Evolutionary conservation across 495 filamentous ascomycete species (phyloP), one percentile per base, ranked within the genome.

Genomic region (Cladorrhinum samala): DNA sequence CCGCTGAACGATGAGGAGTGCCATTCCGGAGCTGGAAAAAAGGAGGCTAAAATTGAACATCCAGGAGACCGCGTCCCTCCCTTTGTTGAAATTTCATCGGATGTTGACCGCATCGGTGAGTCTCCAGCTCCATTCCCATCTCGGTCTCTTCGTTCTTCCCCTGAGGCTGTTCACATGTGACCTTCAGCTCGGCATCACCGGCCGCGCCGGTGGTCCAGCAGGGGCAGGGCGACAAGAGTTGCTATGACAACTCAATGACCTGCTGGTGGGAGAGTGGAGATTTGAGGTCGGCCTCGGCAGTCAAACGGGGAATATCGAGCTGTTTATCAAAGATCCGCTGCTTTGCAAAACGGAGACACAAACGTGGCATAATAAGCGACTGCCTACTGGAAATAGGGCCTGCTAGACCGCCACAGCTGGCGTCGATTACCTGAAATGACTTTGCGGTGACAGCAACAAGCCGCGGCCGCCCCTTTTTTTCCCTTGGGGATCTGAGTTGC

Each of bases 181-280:
- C 52, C 45, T 44, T 17, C 53, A 50, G 52, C 50, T 20, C 53
- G 53, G 49, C 30, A 51, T 16, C 43, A 30, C 50, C n/a, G 18
- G 21, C 47, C 46, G 54, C 54, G 54, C 52, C 51, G 47, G 40
- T 25, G 20, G 38, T 30, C 54, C 46, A 24, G 41, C 33, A 13
- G 40, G 18, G 23, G 14, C 19, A 39, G 23, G 25, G 5, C 25
- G 40, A 33, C 25, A 40, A 27, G 24, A 40, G 61, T 61, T 58
- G 58, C 55, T 46, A 55, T 56, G 55, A 50, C 61, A 64, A 61
- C 61, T 42, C 25, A 40, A 58, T 51, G 41, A 47, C 40, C 46
- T 58, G 55, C 50, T 57, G 16, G n/a, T 21, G 39, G 17, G 1
- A 27, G 21, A 37, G 55, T 53, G 55, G 50, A 50, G 50, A 49